A percentile compares a stretch with the other conserved stretches of the same genome.
phyloP scores from a whole-genome alignment of 495 filamentous ascomycete genomes.

The Podospora sp. region DNA sequence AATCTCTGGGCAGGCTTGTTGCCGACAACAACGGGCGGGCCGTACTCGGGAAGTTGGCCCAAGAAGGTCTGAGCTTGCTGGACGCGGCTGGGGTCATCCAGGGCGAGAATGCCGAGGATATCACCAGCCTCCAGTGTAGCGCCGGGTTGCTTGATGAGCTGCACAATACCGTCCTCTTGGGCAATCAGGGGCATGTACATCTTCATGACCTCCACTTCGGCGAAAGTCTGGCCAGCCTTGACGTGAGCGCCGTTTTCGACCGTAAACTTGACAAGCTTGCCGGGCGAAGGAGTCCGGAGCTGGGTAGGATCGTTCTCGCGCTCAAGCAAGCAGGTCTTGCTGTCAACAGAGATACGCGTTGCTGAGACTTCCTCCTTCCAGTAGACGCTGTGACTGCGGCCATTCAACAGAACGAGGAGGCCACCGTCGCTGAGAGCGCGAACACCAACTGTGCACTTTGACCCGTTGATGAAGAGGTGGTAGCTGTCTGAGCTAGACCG shows the following conservation, averaged over 20 bases:
- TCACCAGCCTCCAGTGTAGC: conserved; percentile 97
- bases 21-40: conserved; percentile 81
- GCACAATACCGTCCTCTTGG: conserved; percentile 95
- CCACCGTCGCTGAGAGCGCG: conserved; percentile 92
- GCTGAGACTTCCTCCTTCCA: conserved; percentile 99
- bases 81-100: conserved; percentile 94
- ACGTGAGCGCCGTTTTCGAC: conserved; percentile 97
- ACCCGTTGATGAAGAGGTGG: conserved; percentile 98
- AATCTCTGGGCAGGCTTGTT: conserved; percentile 92
- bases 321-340: conserved; percentile 96
- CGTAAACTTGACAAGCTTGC: conserved; percentile 97
- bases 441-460: conserved; percentile 92
- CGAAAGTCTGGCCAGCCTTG: conserved; percentile 88
- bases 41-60: conserved; percentile 85
- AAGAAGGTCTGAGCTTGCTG: conserved; percentile 98
- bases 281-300: conserved; percentile 89
- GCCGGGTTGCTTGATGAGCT: conserved; percentile 98
- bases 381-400: conserved; percentile 96
- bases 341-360: conserved; percentile 92
- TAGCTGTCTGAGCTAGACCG: conserved; percentile 92
- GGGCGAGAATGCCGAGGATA: conserved; percentile 93
- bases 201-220: conserved; percentile 99
- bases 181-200: conserved; percentile 99
- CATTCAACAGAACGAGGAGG: conserved; percentile 84
- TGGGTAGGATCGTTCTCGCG: conserved; percentile 99